Evolutionary conservation across 768 basidiomycete species (phyloP).

Genomic region (Leucocoprinus sp.): DNA sequence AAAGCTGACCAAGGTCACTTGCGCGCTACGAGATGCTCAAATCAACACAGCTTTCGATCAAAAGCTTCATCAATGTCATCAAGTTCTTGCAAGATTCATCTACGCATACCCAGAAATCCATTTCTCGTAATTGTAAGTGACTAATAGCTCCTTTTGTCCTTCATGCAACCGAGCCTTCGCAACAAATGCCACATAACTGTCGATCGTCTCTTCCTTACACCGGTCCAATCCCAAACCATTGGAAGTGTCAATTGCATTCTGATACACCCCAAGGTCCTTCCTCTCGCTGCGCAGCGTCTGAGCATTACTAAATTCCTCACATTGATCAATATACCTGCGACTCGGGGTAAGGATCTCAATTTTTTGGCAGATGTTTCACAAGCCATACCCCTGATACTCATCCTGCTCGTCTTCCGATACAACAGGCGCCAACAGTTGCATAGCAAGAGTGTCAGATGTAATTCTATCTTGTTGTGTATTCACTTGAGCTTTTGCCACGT

Average conservation of each 20-base stretch:
- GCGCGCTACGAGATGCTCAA: too few relatives aligned
- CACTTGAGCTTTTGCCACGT: constrained; percentile 18
- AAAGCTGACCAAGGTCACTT: too few relatives aligned
- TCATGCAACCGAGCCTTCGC: too few relatives aligned
- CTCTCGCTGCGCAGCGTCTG: constrained; percentile 45
- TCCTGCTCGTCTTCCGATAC: constrained; percentile 57
- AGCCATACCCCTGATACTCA: constrained; percentile 63
- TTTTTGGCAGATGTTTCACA: neutral
- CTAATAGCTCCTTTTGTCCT: too few relatives aligned
- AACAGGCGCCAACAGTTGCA: constrained; percentile 47
- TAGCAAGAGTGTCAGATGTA: constrained; percentile 54
- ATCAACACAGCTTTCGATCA: too few relatives aligned
- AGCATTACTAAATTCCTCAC: constrained; percentile 53
- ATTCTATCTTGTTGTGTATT: constrained; percentile 30
- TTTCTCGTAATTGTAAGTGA: too few relatives aligned
- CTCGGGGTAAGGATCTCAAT: constrained; percentile 2
- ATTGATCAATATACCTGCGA: constrained; percentile 66
- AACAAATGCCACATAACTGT: constrained; percentile 36
- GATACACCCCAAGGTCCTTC: constrained; percentile 52
- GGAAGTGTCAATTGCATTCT: constrained; percentile 40
- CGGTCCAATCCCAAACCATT: constrained; percentile 30
- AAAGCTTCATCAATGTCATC: too few relatives aligned
- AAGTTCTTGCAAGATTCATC: too few relatives aligned
- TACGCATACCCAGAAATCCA: too few relatives aligned
- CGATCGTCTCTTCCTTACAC: constrained; percentile 32